Evolutionary conservation across 2,329 filamentous ascomycete genomes (phyloP), one percentile per base, ranked within the genome.

Genomic region (Fusarium nelsonii): DNA sequence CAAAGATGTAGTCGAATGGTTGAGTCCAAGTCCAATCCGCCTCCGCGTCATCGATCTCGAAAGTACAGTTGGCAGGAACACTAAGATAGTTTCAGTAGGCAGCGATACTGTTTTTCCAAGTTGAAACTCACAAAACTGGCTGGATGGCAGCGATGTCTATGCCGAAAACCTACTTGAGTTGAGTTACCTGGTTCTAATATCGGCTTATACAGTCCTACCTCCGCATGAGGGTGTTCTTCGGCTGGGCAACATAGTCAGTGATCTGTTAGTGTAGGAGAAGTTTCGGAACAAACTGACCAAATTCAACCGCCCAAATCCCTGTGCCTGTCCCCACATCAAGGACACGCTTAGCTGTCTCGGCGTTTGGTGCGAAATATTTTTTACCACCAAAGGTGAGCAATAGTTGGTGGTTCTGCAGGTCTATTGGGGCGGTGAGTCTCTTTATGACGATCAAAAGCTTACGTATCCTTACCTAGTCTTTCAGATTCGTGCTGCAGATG

Each of bases 281-380:
- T 4, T 14, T n/a, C 9, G 26, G 1, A 8, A 33, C 14, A 3
- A 3, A 40, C 60, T 2, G 34, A 65, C 67, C 67, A 26, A 70
- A 70, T 11, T 70, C 63, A 1, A 70, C 54, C 0, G 68, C 68
- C 68, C 68, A 70, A 2, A 68, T 41, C 3, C 67, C 68, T 3
- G 68, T 70, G 1, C 68, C 68, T 0, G 68, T 70, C 0, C 68
- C 66, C 0, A 70, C 20, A 11, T 70, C 68, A 0, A 70, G 66
- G 1, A 70, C 63, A 0, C 59, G 48, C 7, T 70, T 68, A 1
- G 67, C 54, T 1, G 56, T 58, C 0, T 68, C 67, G 0, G 63
- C 59, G 0, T 48, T 44, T 0, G 68, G 67, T 2, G 63, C 36
- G 2, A 70, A 70, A 11, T 40, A 50, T 8, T 36, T 26, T 33